These are phyloP conservation scores for Jamesozyma rosinii DNA, from an alignment of 805 yeast genomes.

Conservation along the genomic window DNA sequence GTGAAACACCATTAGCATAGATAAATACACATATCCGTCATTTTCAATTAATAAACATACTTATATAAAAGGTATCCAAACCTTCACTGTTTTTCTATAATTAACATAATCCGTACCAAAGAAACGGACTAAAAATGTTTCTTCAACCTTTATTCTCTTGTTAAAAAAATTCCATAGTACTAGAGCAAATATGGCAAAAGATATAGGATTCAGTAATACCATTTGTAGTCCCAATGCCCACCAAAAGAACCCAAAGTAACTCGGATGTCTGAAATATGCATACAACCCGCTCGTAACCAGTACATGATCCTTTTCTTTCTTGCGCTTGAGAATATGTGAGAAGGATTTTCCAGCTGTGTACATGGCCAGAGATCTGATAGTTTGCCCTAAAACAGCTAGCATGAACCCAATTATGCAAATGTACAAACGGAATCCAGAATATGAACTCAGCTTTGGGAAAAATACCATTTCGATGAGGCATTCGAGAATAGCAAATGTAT, in stretches of 20 bases:
- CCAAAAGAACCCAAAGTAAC: slow-evolving; percentile 83
- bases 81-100: slow-evolving; percentile 43
- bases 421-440: not conserved
- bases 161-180: slow-evolving; percentile 63
- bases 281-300: slow-evolving; percentile 74
- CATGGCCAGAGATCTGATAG: slow-evolving; percentile 69
- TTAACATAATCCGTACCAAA: slow-evolving; percentile 57
- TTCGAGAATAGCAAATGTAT: slow-evolving; percentile 45
- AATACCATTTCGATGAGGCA: slow-evolving; percentile 34
- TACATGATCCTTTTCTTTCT: slow-evolving; percentile 45
- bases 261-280: slow-evolving; percentile 66
- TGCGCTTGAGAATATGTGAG: slow-evolving; percentile 63
- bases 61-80: slow-evolving; percentile 56
- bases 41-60: not conserved
- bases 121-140: slow-evolving; percentile 49
- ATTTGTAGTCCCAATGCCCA: slow-evolving; percentile 89
- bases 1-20: no score
- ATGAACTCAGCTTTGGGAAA: slow-evolving; percentile 33
- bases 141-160: slow-evolving; percentile 63
- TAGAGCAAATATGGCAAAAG: slow-evolving; percentile 43
- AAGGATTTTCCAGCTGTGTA: slow-evolving; percentile 78
- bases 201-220: slow-evolving; percentile 54
- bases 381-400: slow-evolving; percentile 53
- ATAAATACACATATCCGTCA: not conserved
- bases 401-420: slow-evolving; percentile 37